A percentile compares a stretch with the other conserved stretches of the same genome.
phyloP scores from a whole-genome alignment of 2,329 filamentous ascomycete species.

The Pseudogymnoascus sp. region DNA sequence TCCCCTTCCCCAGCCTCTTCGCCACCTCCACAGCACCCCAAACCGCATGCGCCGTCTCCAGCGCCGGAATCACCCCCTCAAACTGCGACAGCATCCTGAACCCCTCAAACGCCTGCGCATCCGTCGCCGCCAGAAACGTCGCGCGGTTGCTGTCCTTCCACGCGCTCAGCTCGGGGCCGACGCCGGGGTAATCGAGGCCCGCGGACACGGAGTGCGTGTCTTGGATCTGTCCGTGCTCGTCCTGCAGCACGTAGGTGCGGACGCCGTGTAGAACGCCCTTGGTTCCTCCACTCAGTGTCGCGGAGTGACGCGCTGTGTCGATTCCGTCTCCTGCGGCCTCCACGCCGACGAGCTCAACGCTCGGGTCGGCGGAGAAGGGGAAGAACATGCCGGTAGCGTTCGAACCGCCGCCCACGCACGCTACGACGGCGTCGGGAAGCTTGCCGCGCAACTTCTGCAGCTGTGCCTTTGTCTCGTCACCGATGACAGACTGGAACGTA shows the following conservation, averaged over 20 bases:
- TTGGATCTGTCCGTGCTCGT: constrained; percentile 83
- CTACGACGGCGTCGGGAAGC: constrained; percentile 91
- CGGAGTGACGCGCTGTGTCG: constrained; percentile 77
- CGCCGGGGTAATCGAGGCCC: constrained; percentile 93
- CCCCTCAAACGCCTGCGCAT: constrained; percentile 80
- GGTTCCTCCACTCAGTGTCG: constrained; percentile 76
- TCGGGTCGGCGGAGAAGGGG: constrained; percentile 79
- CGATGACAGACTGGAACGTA: constrained; percentile 96
- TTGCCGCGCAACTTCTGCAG: constrained; percentile 79
- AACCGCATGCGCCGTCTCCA: constrained; percentile 90
- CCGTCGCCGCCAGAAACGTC: constrained; percentile 83
- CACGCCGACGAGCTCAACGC: constrained; percentile 83
- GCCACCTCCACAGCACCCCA: constrained; percentile 84
- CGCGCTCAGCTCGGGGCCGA: constrained; percentile 81
- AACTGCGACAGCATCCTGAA: constrained; percentile 80
- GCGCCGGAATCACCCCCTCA: constrained; percentile 93
- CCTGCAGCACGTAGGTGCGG: constrained; percentile 89
- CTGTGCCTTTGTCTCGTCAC: constrained; percentile 87
- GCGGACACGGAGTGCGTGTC: constrained; percentile 97
- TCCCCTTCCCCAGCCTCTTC: constrained; percentile 80
- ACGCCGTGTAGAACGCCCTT: constrained; percentile 96
- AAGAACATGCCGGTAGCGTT: constrained; percentile 99
- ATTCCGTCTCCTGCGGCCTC: constrained; percentile 93
- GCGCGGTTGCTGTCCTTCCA: constrained; percentile 92
- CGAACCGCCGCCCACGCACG: constrained; percentile 90